A percentile compares a stretch with the other conserved stretches of the same genome.
These are phyloP conservation scores for Nemania sp. DNA, from an alignment of 2,329 filamentous ascomycete genomes.

Conservation along the genomic window DNA sequence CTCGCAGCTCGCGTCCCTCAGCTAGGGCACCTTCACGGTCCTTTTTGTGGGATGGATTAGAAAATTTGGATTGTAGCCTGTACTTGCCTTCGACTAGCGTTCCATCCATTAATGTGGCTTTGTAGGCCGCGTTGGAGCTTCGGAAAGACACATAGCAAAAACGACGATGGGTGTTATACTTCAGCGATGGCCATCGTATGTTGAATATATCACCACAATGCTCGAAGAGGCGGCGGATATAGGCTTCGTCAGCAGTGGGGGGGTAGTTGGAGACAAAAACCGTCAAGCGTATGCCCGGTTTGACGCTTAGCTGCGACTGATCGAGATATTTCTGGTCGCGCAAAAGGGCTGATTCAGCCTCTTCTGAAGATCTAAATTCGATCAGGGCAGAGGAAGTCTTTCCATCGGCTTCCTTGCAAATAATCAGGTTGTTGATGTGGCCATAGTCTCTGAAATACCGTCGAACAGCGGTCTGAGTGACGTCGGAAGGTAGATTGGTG, in stretches of 20 bases:
- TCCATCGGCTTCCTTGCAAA: constrained; percentile 72
- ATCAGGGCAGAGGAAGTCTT: constrained; percentile 78
- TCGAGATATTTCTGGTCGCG: constrained; percentile 84
- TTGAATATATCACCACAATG: constrained; percentile 85
- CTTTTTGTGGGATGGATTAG: constrained; percentile 83
- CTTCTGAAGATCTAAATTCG: constrained; percentile 85
- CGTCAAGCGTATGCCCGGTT: constrained; percentile 80
- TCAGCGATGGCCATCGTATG: constrained; percentile 90
- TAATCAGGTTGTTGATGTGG: constrained; percentile 80
- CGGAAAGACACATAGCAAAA: constrained; percentile 98
- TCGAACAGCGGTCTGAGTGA: constrained; percentile 78
- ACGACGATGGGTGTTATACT: constrained; percentile 86
- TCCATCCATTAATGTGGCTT: constrained; percentile 79
- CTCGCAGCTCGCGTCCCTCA: constrained; percentile 88
- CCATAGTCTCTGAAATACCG: constrained; percentile 96
- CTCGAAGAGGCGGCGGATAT: constrained; percentile 75
- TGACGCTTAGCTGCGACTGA: constrained; percentile 78
- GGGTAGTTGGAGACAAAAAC: constrained; percentile 94
- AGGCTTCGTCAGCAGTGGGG: constrained; percentile 76
- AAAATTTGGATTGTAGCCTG: constrained; percentile 82
- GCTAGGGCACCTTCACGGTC: constrained; percentile 81
- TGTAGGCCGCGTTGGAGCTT: constrained; percentile 73
- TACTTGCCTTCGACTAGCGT: constrained; percentile 75
- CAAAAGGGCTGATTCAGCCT: constrained; percentile 83
- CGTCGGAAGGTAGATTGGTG: constrained; percentile 77